Base-by-base conservation (phyloP, 2,329 filamentous ascomycete species). In the Trichoderma hamatum region DNA sequence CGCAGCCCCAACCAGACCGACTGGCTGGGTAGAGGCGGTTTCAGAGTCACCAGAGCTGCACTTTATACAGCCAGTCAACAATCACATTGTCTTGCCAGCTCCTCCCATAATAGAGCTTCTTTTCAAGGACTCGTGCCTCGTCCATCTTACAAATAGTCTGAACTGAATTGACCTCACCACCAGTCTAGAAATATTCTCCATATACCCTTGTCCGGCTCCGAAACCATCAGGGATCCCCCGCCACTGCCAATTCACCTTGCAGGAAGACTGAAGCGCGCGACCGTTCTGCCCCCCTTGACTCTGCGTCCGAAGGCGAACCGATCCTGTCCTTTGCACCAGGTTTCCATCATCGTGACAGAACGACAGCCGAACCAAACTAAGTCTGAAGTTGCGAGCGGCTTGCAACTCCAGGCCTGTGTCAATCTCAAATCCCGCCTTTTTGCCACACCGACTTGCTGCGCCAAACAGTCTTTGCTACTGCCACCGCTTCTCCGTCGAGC, bases 181-280 rank as follows among this genome's bases (percentile, higher is more conserved):
- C 49, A n/a, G 39, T 36, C 39, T 10, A 24, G 39, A 62, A 3
- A n/a, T 43, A 34, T 39, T 24, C 60, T 5, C 32, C 52, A 28
- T 19, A 46, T 56, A 64, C 46, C 68, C 68, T 61, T 43, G 61
- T 69, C 46, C n/a, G 61, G 59, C 26, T 32, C 55, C 30, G 51
- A 66, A 26, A 28, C 58, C 52, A 52, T 26, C 62, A 65, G 61
- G 67, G 63, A 67, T 67, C 51, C 72, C 59, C 68, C 70, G 67
- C 72, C 69, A 67, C 70, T 72, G 73, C 73, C 73, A 74, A 69
- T 70, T 74, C 73, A 73, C 64, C 72, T 70, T 71, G 73, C 72
- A 74, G 68, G 30, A 55, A 55, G 39, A 58, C 52, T 39, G 54
- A 67, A 56, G 39, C 63, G 56, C 28, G 51, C 43, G 51, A 70